A percentile compares a stretch with the other conserved stretches of the same genome.
Conservation (phyloP, 225 moss, liverwort and hornwort genomes). For the Polytrichum commune region DNA sequence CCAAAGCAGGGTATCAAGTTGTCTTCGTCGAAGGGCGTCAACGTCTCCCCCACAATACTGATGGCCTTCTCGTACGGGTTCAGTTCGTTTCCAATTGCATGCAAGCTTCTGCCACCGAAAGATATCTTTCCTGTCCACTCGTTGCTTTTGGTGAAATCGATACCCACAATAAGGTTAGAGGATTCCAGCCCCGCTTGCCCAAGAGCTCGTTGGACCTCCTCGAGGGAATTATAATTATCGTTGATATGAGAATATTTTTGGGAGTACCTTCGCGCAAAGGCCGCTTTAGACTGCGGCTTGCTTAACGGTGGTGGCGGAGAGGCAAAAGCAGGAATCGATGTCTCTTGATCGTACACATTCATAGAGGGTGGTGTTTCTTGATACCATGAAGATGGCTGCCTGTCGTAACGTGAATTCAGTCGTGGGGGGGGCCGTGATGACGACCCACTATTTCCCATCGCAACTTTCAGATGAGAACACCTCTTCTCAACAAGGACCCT, state of each 20-base stretch:
- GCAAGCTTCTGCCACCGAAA: slow-evolving; percentile 50
- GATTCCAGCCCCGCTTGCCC: slow-evolving; percentile 54
- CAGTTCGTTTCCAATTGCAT: slow-evolving; percentile 29
- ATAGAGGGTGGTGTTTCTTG: not conserved
- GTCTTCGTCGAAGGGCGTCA: slow-evolving; percentile 58
- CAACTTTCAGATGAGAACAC: not conserved
- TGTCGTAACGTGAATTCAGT: not conserved
- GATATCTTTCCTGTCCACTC: slow-evolving; percentile 65
- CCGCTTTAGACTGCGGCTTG: not conserved
- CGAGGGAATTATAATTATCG: slow-evolving; percentile 2
- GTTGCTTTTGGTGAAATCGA: slow-evolving; percentile 71
- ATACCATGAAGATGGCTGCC: not conserved
- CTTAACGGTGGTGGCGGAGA: not conserved
- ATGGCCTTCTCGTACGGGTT: slow-evolving; percentile 66
- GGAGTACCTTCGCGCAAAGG: not conserved
- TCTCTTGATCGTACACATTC: not conserved
- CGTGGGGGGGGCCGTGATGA: not conserved
- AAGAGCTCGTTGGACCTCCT: slow-evolving; percentile 37
- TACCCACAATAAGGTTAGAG: slow-evolving; percentile 60
- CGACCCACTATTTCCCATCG: slow-evolving; percentile 1
- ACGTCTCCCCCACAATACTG: slow-evolving; percentile 55
- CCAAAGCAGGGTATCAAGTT: slow-evolving; percentile 88
- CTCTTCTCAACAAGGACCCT: too few species aligned
- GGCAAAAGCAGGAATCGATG: not conserved
- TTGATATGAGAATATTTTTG: slow-evolving; percentile 13